Percentiles rank a stretch among this genome's conserved stretches.
phyloP scores from a whole-genome alignment of 73 alveolate species.

The Loxodes magnus region DNA sequence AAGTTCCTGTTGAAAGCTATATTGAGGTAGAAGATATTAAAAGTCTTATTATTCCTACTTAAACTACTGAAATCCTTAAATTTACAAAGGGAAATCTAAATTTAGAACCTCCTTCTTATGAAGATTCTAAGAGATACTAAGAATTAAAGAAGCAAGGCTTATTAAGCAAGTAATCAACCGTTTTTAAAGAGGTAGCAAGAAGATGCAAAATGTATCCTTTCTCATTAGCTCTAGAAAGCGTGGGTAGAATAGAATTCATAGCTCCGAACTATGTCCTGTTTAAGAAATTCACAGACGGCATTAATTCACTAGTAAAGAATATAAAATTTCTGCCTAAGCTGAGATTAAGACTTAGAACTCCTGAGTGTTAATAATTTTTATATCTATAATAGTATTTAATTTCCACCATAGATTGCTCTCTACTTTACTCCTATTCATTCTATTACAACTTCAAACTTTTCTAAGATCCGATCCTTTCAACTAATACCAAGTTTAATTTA shows the following conservation, averaged over 20 bases:
- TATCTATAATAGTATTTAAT: too few relatives aligned
- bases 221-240: slow-evolving; percentile 23
- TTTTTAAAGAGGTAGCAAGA: slow-evolving; percentile 31
- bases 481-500: too few relatives aligned
- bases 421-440: too few relatives aligned
- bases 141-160: slow-evolving; percentile 8
- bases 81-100: slow-evolving; percentile 18
- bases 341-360: too few relatives aligned
- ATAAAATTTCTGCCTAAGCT: neutral
- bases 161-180: slow-evolving; percentile 33
- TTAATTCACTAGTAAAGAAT: slow-evolving; percentile 28
- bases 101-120: neutral
- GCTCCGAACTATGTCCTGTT: slow-evolving; percentile 31
- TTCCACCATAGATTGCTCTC: too few relatives aligned
- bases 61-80: slow-evolving; percentile 42
- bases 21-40: slow-evolving; percentile 29
- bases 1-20: slow-evolving; percentile 26
- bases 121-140: neutral
- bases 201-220: slow-evolving; percentile 43
- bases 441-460: too few relatives aligned
- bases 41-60: slow-evolving; percentile 35
- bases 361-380: too few relatives aligned
- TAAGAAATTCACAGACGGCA: slow-evolving; percentile 41
- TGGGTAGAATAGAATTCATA: slow-evolving; percentile 40
- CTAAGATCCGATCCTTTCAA: too few relatives aligned